Conservation (phyloP, 2,329 filamentous ascomycete genomes). For the Dactylonectria estremocensis region DNA sequence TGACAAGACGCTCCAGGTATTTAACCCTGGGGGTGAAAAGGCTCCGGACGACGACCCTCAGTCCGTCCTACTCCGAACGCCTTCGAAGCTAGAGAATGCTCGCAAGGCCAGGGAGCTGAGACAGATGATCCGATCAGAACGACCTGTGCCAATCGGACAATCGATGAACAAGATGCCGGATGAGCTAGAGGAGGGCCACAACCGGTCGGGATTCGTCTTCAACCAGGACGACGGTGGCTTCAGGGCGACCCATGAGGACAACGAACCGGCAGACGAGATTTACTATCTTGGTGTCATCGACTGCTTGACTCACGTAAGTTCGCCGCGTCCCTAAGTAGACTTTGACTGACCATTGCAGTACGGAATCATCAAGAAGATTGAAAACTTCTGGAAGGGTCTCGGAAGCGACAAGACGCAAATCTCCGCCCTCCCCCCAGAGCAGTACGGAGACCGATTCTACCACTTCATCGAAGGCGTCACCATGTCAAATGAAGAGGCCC, state of each 20-base stretch:
- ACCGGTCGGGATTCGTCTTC: conserved; percentile 82
- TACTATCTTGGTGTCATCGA: conserved; percentile 99
- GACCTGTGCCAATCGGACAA: conserved; percentile 92
- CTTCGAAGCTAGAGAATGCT: conserved; percentile 92
- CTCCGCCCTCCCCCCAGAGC: conserved; percentile 89
- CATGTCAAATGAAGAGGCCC: conserved; percentile 88
- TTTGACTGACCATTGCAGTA: conserved; percentile 72
- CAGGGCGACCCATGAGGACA: conserved; percentile 91
- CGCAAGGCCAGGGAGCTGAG: conserved; percentile 92
- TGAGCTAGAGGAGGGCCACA: conserved; percentile 83
- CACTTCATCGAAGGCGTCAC: conserved; percentile 93
- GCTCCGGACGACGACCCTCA: conserved; percentile 71
- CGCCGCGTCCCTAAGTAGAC: neutral
- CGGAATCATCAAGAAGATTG: conserved; percentile 92
- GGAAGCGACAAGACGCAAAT: conserved; percentile 88
- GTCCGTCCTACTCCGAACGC: conserved; percentile 84
- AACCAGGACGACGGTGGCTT: conserved; percentile 96
- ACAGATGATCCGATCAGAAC: conserved; percentile 92
- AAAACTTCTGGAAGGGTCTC: conserved; percentile 97
- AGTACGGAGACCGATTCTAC: conserved; percentile 94
- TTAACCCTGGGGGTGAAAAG: conserved; percentile 86
- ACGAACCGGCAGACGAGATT: conserved; percentile 87
- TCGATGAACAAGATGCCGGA: conserved; percentile 90
- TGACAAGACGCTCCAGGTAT: conserved; percentile 91
- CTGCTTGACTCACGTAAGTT: conserved; percentile 93